These are phyloP conservation scores for Cystofilobasidium macerans DNA, from an alignment of 768 basidiomycete genomes.

Conservation along the genomic window DNA sequence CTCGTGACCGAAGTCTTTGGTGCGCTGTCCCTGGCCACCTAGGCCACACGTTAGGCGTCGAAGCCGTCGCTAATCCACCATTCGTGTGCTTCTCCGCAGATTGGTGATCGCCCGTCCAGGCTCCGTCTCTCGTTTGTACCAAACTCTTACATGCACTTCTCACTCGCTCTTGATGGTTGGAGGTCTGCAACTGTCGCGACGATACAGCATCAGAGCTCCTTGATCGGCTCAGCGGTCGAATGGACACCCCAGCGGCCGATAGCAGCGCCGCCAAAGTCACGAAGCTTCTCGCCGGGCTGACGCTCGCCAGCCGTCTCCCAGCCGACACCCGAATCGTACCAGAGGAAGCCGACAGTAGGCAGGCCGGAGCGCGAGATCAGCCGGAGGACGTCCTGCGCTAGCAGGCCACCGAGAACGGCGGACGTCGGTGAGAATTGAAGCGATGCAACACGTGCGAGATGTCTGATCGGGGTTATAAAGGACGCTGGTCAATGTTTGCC, in stretches of 20 bases:
- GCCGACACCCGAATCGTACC: conserved; percentile 2
- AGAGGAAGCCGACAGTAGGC: conserved; percentile 2
- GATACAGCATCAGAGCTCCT: neutral
- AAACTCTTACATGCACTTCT: neutral
- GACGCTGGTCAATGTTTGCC: neutral
- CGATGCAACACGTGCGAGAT: conserved; percentile 28
- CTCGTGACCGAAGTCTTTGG: neutral
- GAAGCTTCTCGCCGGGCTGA: neutral
- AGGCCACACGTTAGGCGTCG: too few species aligned
- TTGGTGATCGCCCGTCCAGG: neutral
- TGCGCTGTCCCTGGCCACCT: neutral
- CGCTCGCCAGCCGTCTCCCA: neutral
- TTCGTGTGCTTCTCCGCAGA: neutral
- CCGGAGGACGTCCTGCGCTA: conserved; percentile 78
- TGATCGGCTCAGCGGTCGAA: neutral
- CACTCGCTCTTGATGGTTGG: neutral
- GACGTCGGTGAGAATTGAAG: conserved; percentile 69
- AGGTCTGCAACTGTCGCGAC: too few species aligned
- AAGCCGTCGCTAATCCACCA: too few species aligned
- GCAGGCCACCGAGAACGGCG: conserved; percentile 85
- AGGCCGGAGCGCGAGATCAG: conserved; percentile 1
- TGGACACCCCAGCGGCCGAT: neutral
- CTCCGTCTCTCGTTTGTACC: too few species aligned
- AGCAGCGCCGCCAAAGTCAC: neutral
- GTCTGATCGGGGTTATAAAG: conserved; percentile 32